These are phyloP conservation scores for Xylariales sp. DNA, from an alignment of 2,329 filamentous ascomycete species.

Conservation along the genomic window DNA sequence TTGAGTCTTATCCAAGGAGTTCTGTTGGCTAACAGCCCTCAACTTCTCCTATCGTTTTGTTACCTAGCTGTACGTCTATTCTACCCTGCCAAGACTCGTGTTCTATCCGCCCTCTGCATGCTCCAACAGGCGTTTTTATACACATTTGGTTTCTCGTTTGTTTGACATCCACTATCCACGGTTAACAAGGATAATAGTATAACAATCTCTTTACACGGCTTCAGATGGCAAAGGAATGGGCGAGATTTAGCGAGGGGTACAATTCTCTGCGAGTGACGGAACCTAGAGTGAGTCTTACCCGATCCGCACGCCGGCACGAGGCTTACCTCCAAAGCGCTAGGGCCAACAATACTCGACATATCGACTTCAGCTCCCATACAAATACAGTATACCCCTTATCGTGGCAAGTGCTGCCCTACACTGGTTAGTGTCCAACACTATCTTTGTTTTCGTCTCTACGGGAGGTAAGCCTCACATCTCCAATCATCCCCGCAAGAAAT, in stretches of 20 bases:
- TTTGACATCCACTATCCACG: not conserved
- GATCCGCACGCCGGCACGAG: not conserved
- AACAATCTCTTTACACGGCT: conserved; percentile 59
- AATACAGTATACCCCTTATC: conserved; percentile 54
- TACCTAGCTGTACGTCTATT: conserved; percentile 13
- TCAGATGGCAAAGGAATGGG: conserved; percentile 57
- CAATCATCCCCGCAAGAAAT: not conserved
- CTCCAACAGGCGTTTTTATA: not conserved
- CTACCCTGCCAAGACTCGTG: not conserved
- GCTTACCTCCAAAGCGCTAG: conserved; percentile 18
- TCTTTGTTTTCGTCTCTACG: conserved; percentile 51
- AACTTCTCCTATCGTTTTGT: conserved; percentile 21
- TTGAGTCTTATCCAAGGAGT: conserved; percentile 13
- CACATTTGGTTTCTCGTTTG: not conserved
- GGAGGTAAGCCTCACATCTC: conserved; percentile 37
- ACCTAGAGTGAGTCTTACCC: conserved; percentile 38
- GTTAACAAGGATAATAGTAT: conserved; percentile 37
- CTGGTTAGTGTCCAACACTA: conserved; percentile 56
- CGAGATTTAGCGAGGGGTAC: conserved; percentile 47
- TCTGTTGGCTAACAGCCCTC: conserved; percentile 14
- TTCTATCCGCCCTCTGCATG: not conserved
- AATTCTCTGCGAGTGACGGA: conserved; percentile 52
- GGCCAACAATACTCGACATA: conserved; percentile 53
- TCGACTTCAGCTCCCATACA: conserved; percentile 55
- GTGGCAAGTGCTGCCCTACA: conserved; percentile 52